Evolutionary conservation across 1,139 yeast species (phyloP).

Genomic region (Suhomyces bribrorum): DNA sequence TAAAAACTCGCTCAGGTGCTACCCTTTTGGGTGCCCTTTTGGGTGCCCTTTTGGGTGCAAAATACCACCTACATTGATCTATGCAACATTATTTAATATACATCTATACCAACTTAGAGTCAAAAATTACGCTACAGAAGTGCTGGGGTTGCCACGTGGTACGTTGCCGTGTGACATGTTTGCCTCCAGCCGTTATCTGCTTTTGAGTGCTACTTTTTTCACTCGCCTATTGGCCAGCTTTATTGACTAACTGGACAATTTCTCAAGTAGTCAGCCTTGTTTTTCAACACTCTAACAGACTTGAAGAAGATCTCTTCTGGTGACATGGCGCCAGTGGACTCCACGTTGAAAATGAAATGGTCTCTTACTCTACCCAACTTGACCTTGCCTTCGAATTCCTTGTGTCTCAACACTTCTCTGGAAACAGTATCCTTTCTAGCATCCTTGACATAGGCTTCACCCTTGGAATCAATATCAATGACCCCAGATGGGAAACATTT

Average conservation of each 20-base stretch:
- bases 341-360: slow-evolving; percentile 91
- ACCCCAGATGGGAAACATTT: slow-evolving; percentile 94
- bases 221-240: too few relatives aligned
- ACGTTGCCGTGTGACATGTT: neutral
- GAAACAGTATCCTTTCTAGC: slow-evolving; percentile 95
- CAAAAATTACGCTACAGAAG: too few relatives aligned
- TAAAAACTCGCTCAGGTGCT: too few relatives aligned
- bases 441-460: slow-evolving; percentile 79
- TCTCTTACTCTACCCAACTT: slow-evolving; percentile 88
- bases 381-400: slow-evolving; percentile 85
- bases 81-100: slow-evolving; percentile 8
- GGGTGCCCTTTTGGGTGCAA: too few relatives aligned
- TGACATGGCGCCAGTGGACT: slow-evolving; percentile 94
- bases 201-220: neutral
- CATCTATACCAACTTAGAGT: too few relatives aligned
- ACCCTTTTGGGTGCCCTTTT: too few relatives aligned
- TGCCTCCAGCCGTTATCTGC: neutral
- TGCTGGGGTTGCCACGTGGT: too few relatives aligned
- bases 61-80: too few relatives aligned
- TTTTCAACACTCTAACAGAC: slow-evolving; percentile 78
- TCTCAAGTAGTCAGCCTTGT: slow-evolving; percentile 81
- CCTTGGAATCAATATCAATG: slow-evolving; percentile 67
- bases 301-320: slow-evolving; percentile 95
- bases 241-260: slow-evolving; percentile 73
- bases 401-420: slow-evolving; percentile 92